Conservation (phyloP, 441 rosid species). For the Cnidoscolus chayamansa region DNA sequence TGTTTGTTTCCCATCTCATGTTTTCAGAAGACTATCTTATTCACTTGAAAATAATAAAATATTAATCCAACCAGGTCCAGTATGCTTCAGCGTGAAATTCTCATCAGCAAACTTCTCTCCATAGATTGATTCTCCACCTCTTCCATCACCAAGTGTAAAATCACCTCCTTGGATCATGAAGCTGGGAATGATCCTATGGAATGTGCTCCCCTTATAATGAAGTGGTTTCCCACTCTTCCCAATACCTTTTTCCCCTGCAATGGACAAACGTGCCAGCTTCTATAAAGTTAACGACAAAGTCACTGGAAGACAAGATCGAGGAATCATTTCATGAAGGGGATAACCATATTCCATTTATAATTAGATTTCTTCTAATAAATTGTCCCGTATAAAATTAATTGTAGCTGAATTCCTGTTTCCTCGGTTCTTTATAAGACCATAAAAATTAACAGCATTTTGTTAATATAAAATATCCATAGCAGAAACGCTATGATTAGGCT, state of each 20-base stretch:
- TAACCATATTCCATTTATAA: background rate
- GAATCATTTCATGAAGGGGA: background rate
- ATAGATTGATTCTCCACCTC: slow-evolving; percentile 92
- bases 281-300: background rate
- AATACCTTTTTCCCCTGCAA: slow-evolving; percentile 73
- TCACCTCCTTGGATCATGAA: slow-evolving; percentile 97
- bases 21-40: background rate
- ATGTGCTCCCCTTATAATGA: slow-evolving; percentile 69
- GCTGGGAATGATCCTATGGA: slow-evolving; percentile 89
- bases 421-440: background rate
- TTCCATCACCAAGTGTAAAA: slow-evolving; percentile 78
- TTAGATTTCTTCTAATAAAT: background rate
- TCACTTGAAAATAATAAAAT: background rate
- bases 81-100: slow-evolving; percentile 87
- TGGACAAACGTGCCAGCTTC: slow-evolving; percentile 7
- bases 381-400: background rate
- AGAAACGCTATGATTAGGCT: background rate
- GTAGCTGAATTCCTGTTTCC: background rate
- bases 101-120: slow-evolving; percentile 89
- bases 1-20: background rate
- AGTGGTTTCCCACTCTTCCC: slow-evolving; percentile 88
- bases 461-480: background rate
- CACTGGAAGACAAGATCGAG: background rate
- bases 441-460: background rate
- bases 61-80: slow-evolving; percentile 74